Evolutionary conservation across 202 grass and related monocot species (phyloP).

Genomic region (Brachypodium distachyon): DNA sequence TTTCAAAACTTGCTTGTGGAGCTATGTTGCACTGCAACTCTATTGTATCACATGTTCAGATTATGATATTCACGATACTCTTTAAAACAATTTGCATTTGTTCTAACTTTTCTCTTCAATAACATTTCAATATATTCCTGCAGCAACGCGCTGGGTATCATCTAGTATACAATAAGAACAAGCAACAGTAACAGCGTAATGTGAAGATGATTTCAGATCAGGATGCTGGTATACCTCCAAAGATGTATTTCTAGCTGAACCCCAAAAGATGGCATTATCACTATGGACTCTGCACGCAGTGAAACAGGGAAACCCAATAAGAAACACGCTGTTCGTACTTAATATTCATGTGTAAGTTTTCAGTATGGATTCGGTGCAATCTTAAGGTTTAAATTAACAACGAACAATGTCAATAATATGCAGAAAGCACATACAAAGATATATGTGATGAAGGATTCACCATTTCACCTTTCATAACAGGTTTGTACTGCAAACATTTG

Average conservation of each 20-base stretch:
- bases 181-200: not conserved
- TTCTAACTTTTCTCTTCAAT: no score
- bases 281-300: constrained; percentile 54
- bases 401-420: not conserved
- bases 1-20: no score
- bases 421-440: not conserved
- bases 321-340: not conserved
- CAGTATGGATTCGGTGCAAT: not conserved
- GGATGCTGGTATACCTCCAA: constrained; percentile 55
- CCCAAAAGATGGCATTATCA: constrained; percentile 86
- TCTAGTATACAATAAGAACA: not conserved
- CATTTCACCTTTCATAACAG: constrained; percentile 89
- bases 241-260: constrained; percentile 86
- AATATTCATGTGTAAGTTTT: not conserved
- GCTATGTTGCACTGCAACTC: no score
- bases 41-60: no score
- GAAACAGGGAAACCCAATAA: constrained; percentile 3
- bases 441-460: constrained; percentile 23
- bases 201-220: not conserved
- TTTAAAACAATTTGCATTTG: no score
- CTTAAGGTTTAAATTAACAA: not conserved
- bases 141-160: no score
- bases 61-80: no score
- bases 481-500: constrained; percentile 69
- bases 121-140: no score